Conservation (phyloP, 1,139 yeast species). For the Geotrichum aggregatum region DNA sequence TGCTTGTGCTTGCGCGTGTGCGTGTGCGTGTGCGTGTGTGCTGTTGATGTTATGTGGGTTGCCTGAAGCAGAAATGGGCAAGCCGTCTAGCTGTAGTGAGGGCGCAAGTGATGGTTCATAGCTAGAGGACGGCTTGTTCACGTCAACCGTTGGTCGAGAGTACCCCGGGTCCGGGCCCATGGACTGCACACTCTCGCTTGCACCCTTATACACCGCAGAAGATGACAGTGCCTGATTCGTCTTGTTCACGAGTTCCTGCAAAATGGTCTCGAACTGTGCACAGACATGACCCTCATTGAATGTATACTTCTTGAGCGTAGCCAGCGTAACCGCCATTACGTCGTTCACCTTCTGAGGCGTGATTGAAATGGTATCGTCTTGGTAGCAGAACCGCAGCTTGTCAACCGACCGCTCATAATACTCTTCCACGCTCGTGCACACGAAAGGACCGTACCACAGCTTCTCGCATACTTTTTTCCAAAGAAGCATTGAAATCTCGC, state of each 20-base stretch:
- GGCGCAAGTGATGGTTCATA: too few relatives aligned
- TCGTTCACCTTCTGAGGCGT: conserved; percentile 13
- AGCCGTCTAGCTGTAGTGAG: too few relatives aligned
- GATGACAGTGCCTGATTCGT: conserved; percentile 10
- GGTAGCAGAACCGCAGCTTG: conserved; percentile 13
- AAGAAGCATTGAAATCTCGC: conserved; percentile 15
- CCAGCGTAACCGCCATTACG: conserved; percentile 3
- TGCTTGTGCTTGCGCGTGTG: too few relatives aligned
- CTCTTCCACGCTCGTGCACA: conserved; percentile 18
- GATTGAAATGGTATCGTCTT: conserved; percentile 13
- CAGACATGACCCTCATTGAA: conserved; percentile 20
- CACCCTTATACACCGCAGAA: too few relatives aligned
- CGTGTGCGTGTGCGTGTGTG: too few relatives aligned
- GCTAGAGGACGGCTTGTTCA: too few relatives aligned
- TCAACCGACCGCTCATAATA: conserved; percentile 17
- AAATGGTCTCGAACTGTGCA: conserved; percentile 12
- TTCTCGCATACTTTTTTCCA: conserved; percentile 17
- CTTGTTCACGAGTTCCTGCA: conserved; percentile 16
- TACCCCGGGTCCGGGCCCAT: too few relatives aligned
- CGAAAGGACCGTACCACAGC: conserved; percentile 15
- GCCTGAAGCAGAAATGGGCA: too few relatives aligned
- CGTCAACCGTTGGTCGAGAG: too few relatives aligned
- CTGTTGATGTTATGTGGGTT: too few relatives aligned
- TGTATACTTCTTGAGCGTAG: conserved; percentile 2
- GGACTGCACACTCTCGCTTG: too few relatives aligned